Evolutionary conservation across 176 grass and related monocot genomes (phyloP).

Genomic region (Bonia amplexicaulis): DNA sequence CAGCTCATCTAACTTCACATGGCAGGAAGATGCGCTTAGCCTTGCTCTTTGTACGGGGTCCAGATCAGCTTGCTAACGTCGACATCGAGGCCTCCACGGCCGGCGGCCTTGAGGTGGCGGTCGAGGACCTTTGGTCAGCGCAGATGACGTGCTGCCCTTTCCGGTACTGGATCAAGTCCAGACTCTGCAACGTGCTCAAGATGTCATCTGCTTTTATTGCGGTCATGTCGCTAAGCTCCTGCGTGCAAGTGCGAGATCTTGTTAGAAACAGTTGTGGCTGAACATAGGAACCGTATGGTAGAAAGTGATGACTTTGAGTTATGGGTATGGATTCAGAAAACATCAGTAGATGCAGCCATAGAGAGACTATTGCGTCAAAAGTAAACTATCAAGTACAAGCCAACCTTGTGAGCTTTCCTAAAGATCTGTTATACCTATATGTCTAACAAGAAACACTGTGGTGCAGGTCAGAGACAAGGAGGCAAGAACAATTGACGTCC

Average conservation of each 20-base stretch:
- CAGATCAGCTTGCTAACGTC: slow-evolving; percentile 97
- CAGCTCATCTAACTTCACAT: slow-evolving; percentile 30
- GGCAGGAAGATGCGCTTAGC: slow-evolving; percentile 19
- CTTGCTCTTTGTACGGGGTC: slow-evolving; percentile 98
- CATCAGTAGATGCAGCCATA: background rate
- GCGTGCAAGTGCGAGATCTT: slow-evolving; percentile 1
- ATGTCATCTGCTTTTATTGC: slow-evolving; percentile 93
- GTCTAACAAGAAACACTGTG: background rate
- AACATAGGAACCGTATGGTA: too few species aligned
- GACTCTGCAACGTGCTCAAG: slow-evolving; percentile 77
- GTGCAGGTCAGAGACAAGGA: slow-evolving; percentile 5
- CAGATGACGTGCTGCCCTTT: slow-evolving; percentile 98
- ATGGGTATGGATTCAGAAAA: background rate
- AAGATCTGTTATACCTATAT: background rate
- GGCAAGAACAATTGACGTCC: slow-evolving; percentile 18
- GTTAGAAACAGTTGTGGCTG: background rate
- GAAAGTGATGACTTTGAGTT: too few species aligned
- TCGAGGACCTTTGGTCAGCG: slow-evolving; percentile 88
- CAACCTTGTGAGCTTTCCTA: background rate
- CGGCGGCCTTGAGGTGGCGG: slow-evolving; percentile 87
- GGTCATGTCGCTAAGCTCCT: slow-evolving; percentile 99
- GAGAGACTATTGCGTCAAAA: background rate
- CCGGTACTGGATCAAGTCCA: slow-evolving; percentile 87
- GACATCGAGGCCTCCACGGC: slow-evolving; percentile 78
- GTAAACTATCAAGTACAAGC: background rate